These are phyloP conservation scores for Colletotrichum costaricense DNA, from an alignment of 2,329 filamentous ascomycete species.

Conservation along the genomic window DNA sequence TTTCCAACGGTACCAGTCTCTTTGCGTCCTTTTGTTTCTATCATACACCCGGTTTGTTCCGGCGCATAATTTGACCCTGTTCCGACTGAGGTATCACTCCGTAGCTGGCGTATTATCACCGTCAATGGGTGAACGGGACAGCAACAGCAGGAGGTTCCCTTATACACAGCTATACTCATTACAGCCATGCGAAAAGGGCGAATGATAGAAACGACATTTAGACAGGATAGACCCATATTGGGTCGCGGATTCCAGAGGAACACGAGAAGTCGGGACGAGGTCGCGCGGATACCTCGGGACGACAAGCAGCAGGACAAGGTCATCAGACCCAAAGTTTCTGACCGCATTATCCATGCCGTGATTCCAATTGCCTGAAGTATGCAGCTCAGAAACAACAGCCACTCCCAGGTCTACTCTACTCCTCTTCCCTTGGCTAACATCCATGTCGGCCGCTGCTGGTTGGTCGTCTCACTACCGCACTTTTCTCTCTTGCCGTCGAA, in stretches of 20 bases:
- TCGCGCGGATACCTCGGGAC: constrained; percentile 35
- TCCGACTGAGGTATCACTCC: constrained; percentile 4
- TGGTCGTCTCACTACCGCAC: constrained; percentile 17
- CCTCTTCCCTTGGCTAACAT: constrained; percentile 12
- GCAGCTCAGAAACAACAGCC: constrained; percentile 17
- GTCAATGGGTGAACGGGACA: constrained; percentile 9
- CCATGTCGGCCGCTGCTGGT: constrained; percentile 20
- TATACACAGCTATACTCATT: not conserved
- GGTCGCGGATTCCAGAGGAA: constrained; percentile 24
- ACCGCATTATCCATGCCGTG: constrained; percentile 32
- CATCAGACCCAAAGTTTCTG: constrained; percentile 36
- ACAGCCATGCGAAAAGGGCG: not conserved
- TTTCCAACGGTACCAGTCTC: not conserved
- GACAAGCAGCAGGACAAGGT: constrained; percentile 30
- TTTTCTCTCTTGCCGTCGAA: not conserved
- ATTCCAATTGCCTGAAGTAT: constrained; percentile 33
- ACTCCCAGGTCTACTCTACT: not conserved
- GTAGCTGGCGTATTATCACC: constrained; percentile 10
- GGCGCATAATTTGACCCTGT: not conserved
- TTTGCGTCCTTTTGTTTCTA: not conserved
- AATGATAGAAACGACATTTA: constrained; percentile 4
- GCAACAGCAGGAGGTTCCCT: not conserved
- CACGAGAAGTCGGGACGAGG: constrained; percentile 32
- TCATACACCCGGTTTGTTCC: not conserved
- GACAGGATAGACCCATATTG: constrained; percentile 27